phyloP scores from a whole-genome alignment of 306 rosid genomes.

The Erythrophleum fordii region DNA sequence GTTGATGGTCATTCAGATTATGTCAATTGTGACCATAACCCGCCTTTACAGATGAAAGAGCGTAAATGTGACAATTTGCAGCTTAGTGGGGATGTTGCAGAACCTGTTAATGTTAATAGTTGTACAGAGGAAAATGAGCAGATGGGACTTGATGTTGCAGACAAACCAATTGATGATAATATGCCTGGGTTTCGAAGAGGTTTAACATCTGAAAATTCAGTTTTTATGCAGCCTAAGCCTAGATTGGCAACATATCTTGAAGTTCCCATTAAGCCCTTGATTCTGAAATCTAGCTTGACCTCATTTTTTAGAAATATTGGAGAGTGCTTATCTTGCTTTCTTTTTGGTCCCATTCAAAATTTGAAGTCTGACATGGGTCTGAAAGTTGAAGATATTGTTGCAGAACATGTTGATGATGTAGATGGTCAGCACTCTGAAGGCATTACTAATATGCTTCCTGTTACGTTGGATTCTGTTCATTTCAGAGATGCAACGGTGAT shows the following conservation, averaged over 20 bases:
- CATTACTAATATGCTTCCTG: constrained; percentile 62
- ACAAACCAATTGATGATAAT: constrained; percentile 40
- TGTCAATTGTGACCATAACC: constrained; percentile 37
- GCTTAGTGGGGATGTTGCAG: constrained; percentile 41
- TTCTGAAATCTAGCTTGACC: constrained; percentile 50
- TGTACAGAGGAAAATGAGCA: constrained; percentile 44
- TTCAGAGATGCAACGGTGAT: constrained; percentile 85
- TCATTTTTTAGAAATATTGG: constrained; percentile 52
- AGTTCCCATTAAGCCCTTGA: constrained; percentile 49
- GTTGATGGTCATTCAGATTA: constrained; percentile 38
- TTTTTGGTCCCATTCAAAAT: constrained; percentile 57
- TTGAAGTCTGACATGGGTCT: constrained; percentile 53
- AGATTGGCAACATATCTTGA: constrained; percentile 41
- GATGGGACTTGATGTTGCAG: constrained; percentile 39
- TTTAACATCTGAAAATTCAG: constrained; percentile 45
- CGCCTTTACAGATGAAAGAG: constrained; percentile 37
- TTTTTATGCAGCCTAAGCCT: constrained; percentile 41
- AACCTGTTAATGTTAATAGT: constrained; percentile 39
- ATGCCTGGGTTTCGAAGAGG: constrained; percentile 39
- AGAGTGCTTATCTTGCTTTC: constrained; percentile 48
- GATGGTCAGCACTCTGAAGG: constrained; percentile 62
- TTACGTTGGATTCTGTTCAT: constrained; percentile 82
- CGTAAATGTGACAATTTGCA: constrained; percentile 41
- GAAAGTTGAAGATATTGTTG: constrained; percentile 58
- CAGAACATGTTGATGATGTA: constrained; percentile 54